A percentile compares a stretch with the other conserved stretches of the same genome.
Evolutionary conservation across 1,139 yeast species (phyloP).

Genomic region (Sugiyamaella xylanicola): DNA sequence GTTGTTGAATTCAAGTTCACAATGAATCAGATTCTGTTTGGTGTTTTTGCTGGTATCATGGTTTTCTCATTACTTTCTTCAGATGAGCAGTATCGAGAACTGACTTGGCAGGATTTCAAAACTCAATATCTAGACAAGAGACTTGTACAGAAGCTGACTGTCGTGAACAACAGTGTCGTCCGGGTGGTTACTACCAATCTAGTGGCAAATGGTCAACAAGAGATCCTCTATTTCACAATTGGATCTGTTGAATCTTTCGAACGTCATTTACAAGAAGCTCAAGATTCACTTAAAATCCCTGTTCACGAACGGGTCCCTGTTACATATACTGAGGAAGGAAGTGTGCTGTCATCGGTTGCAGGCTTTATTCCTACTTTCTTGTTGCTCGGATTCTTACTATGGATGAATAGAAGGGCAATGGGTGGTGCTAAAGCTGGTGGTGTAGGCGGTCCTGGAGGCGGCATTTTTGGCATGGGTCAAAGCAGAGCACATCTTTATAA

Average conservation of each 20-base stretch:
- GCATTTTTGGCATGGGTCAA: slow-evolving; percentile 66
- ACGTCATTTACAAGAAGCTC: slow-evolving; percentile 73
- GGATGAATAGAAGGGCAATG: slow-evolving; percentile 49
- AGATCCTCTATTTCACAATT: slow-evolving; percentile 65
- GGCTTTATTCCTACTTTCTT: slow-evolving; percentile 84
- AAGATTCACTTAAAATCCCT: slow-evolving; percentile 65
- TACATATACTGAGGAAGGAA: slow-evolving; percentile 71
- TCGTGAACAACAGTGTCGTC: slow-evolving; percentile 75
- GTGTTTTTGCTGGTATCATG: slow-evolving; percentile 34
- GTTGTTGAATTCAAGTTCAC: slow-evolving; percentile 32
- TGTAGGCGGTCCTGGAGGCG: slow-evolving; percentile 57
- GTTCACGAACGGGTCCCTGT: slow-evolving; percentile 76
- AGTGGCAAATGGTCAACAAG: slow-evolving; percentile 25
- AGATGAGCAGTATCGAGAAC: slow-evolving; percentile 44
- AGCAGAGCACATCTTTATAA: slow-evolving; percentile 90
- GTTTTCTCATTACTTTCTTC: slow-evolving; percentile 36
- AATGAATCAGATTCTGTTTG: slow-evolving; percentile 38
- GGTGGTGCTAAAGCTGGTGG: slow-evolving; percentile 42
- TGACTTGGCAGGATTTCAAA: slow-evolving; percentile 92
- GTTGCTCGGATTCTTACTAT: slow-evolving; percentile 60
- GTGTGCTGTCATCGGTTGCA: slow-evolving; percentile 60
- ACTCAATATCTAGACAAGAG: slow-evolving; percentile 82
- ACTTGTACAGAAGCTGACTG: slow-evolving; percentile 71
- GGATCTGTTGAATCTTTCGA: slow-evolving; percentile 95
- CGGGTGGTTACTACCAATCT: slow-evolving; percentile 44